These are phyloP conservation scores for Anacardium occidentale DNA, from an alignment of 345 rosid species.

Conservation along the genomic window DNA sequence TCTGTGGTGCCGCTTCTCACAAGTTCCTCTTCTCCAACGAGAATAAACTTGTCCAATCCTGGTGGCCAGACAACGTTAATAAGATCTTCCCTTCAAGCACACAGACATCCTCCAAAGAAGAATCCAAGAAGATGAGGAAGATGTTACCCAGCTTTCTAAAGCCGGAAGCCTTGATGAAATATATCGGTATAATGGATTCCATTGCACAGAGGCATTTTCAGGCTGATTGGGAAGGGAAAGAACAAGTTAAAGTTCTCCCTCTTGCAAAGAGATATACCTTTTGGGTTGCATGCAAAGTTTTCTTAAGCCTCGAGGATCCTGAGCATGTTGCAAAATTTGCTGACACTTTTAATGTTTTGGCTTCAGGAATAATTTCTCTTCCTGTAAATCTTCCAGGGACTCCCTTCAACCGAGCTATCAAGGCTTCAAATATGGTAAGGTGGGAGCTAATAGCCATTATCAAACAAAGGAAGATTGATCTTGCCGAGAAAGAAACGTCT, in stretches of 20 bases:
- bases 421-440: not conserved
- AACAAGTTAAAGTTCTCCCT: constrained; percentile 30
- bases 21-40: constrained; percentile 48
- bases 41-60: constrained; percentile 33
- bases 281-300: constrained; percentile 37
- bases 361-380: constrained; percentile 7
- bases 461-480: constrained; percentile 19
- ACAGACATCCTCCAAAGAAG: constrained; percentile 28
- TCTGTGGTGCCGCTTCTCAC: constrained; percentile 39
- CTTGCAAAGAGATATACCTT: constrained; percentile 38
- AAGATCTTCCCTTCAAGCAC: constrained; percentile 39
- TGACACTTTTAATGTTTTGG: constrained; percentile 4
- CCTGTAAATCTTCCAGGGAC: constrained; percentile 16
- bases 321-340: not conserved
- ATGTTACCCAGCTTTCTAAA: constrained; percentile 36
- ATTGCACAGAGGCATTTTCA: constrained; percentile 32
- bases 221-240: constrained; percentile 31
- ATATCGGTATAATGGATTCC: constrained; percentile 33
- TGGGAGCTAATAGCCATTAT: not conserved
- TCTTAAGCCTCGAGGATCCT: constrained; percentile 29
- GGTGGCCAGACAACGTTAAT: constrained; percentile 49
- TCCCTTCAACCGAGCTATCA: not conserved
- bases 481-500: constrained; percentile 1
- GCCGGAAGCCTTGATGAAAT: constrained; percentile 39
- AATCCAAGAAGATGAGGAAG: constrained; percentile 33